Evolutionary conservation across 2,329 filamentous ascomycete genomes (phyloP).

Genomic region (Fusarium stilboides): DNA sequence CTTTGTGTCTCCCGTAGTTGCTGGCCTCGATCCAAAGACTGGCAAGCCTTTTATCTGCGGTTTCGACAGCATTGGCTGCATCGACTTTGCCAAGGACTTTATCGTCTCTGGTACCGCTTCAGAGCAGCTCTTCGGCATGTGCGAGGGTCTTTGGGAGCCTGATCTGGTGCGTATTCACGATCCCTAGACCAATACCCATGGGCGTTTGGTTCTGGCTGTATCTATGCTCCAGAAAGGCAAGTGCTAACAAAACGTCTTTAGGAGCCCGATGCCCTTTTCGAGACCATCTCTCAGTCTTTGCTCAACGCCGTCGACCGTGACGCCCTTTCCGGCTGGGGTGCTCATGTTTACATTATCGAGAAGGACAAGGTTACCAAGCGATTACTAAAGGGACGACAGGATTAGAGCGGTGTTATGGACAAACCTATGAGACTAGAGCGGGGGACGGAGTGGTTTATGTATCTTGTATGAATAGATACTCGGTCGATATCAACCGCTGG

Average conservation of each 20-base stretch:
- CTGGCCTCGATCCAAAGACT: conserved; percentile 93
- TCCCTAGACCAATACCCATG: background rate
- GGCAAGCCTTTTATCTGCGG: conserved; percentile 98
- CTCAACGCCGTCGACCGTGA: conserved; percentile 97
- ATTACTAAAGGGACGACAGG: conserved; percentile 97
- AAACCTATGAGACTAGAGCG: conserved; percentile 36
- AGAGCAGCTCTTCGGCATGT: conserved; percentile 98
- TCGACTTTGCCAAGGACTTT: conserved; percentile 99
- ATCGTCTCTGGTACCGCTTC: conserved; percentile 97
- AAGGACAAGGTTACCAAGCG: conserved; percentile 99
- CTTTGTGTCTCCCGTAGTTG: conserved; percentile 95
- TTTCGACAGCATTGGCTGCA: conserved; percentile 99
- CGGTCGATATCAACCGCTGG: conserved; percentile 45
- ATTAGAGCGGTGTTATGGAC: conserved; percentile 66
- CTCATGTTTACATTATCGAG: conserved; percentile 99
- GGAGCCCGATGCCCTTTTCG: conserved; percentile 95
- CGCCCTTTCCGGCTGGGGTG: conserved; percentile 97
- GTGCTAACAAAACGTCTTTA: conserved; percentile 33
- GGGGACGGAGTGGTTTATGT: conserved; percentile 43
- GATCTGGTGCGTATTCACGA: conserved; percentile 80
- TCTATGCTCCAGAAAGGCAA: background rate
- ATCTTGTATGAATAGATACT: conserved; percentile 57
- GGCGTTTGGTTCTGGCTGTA: background rate
- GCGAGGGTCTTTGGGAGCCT: conserved; percentile 97
- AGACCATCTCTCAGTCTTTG: conserved; percentile 96